phyloP scores from a whole-genome alignment of 768 basidiomycete species.

The Inosperma sp. region DNA sequence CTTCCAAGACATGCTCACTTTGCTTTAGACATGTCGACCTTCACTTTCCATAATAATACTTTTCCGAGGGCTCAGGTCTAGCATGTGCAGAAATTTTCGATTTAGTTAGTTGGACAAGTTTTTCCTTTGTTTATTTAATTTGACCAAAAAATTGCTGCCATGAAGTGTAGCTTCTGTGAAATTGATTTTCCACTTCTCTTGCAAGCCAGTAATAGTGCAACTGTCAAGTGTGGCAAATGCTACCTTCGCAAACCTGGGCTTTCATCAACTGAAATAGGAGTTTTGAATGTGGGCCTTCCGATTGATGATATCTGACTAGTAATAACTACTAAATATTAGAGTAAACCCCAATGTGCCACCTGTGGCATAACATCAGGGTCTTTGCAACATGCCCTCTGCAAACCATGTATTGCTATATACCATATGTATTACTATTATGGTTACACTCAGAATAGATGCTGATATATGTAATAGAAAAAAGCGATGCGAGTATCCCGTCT shows the following conservation, averaged over 20 bases:
- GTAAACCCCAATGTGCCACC: not conserved
- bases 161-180: not conserved
- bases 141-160: not conserved
- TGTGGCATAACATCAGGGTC: not conserved
- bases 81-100: too few relatives aligned
- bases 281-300: not conserved
- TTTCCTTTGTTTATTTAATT: not conserved
- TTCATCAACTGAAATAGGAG: not conserved
- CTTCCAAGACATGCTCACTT: slow-evolving; percentile 13
- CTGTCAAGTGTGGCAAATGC: not conserved
- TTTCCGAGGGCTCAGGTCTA: too few relatives aligned
- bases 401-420: not conserved
- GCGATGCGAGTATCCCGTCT: not conserved
- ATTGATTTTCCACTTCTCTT: not conserved
- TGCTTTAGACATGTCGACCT: not conserved
- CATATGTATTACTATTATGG: not conserved
- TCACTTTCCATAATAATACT: not conserved
- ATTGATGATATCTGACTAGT: not conserved
- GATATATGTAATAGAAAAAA: not conserved
- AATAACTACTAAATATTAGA: not conserved
- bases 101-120: not conserved
- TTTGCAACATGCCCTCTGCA: not conserved
- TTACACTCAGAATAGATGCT: not conserved
- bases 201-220: not conserved
- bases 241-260: not conserved